Evolutionary conservation across 768 basidiomycete genomes (phyloP), one percentile per base, ranked within the genome.

Genomic region (Rhodotorula taiwanensis): DNA sequence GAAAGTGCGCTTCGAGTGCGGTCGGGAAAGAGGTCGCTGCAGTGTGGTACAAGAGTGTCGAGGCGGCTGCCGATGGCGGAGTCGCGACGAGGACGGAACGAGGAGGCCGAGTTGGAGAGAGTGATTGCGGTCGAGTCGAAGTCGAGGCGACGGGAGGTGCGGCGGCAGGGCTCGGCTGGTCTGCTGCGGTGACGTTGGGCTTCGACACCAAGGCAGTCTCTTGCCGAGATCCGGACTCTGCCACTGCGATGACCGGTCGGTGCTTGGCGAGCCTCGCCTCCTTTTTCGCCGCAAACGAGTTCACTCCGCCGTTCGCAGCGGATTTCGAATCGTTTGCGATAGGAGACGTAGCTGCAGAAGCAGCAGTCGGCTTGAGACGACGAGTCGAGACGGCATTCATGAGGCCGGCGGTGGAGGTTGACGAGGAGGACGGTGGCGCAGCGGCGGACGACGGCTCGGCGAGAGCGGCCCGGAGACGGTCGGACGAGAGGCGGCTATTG

Each of bases 401-500:
- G 34, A 60, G 14, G 21, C 34, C 47, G 50, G 41, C n/a, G 16
- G 49, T 21, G 13, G 56, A 3, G 15, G 42, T 20, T 28, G 30
- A 28, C 9, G 28, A 10, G 30, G 30, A 18, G 4, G 48, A 6
- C 6, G 62, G 28, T n/a, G n/a, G n/a, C n/a, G n/a, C n/a, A n/a
- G n/a, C n/a, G 4, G 55, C 1, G 11, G 54, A 23, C 9, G 56
- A n/a, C 25, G 62, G 34, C 6, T 36, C 16, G 2, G 52, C 39
- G 36, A 64, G 43, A 13, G 63, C 58, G 8, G 63, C 63, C 21
- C 54, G 45, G 7, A 64, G 53, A 6, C 63, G 57, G 10, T 64
- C 63, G 0, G 55, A 36, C 36, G 49, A 51, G 61, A 25, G 25
- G 61, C 3, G 34, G 52, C 18, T 15, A 43, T 5, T 0, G 18